Percentiles rank a stretch among this genome's conserved stretches.
These are phyloP conservation scores for Mallotus repandus DNA, from an alignment of 441 rosid species.

Conservation along the genomic window DNA sequence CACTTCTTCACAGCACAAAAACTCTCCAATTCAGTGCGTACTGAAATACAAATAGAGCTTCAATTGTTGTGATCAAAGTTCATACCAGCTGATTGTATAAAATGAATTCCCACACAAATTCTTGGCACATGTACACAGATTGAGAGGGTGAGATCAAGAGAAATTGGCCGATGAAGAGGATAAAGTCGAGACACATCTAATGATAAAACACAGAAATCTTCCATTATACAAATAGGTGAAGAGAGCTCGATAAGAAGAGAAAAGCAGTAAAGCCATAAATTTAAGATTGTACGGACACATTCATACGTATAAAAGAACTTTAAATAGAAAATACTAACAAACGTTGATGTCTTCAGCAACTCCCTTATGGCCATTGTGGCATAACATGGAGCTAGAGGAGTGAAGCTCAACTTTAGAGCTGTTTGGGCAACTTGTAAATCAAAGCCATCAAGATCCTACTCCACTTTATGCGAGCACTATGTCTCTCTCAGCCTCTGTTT, in stretches of 20 bases:
- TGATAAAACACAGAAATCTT: background rate
- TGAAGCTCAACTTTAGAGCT: slow-evolving; percentile 79
- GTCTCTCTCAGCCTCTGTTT: too few species aligned
- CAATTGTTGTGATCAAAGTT: background rate
- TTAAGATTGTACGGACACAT: background rate
- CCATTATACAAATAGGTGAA: too few species aligned
- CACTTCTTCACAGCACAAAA: background rate
- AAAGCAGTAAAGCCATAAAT: too few species aligned
- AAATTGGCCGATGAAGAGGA: background rate
- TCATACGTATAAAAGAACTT: background rate
- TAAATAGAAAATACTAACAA: slow-evolving; percentile 49
- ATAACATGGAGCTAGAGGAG: slow-evolving; percentile 90
- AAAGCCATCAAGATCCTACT: too few species aligned
- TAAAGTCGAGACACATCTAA: background rate
- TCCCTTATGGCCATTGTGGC: slow-evolving; percentile 98
- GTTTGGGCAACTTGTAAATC: slow-evolving; percentile 44
- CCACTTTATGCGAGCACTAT: too few species aligned
- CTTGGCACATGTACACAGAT: background rate
- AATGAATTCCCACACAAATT: background rate
- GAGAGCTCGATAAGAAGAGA: too few species aligned
- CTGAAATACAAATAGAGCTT: background rate
- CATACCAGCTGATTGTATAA: background rate
- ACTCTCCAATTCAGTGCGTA: background rate
- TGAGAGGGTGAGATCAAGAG: background rate
- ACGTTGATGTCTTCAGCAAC: slow-evolving; percentile 91